Base-by-base conservation (phyloP, 1,139 yeast genomes). In the Kodamaea anthophila region DNA sequence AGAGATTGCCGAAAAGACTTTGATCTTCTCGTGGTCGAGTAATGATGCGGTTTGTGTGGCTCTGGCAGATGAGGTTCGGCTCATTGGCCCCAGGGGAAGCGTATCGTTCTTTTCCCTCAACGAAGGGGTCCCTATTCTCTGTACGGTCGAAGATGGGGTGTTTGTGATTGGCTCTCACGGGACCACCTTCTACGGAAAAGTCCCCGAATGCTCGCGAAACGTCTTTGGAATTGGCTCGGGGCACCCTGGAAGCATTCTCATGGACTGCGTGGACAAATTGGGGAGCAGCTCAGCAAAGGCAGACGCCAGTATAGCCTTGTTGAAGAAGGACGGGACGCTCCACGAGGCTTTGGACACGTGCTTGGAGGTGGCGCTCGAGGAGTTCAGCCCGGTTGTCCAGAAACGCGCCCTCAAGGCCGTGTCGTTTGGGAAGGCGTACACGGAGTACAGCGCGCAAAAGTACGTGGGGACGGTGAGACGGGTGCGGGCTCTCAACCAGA, bases 151-250 rank as follows among this genome's bases (percentile, higher is more conserved):
- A 2, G 95, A 87, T 50, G 96, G 97, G 0, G 43, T 87, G 15
- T 72, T 79, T 23, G 68, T 84, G 0, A 47, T 87, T 11, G 77
- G 88, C 0, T 48, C 63, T 5, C 66, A 65, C 5, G 67, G 70
- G 26, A 65, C 83, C 9, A 84, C 81, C 38, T 75, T 83, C 36
- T 55, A 87, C 15, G 61, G 79, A 4, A 68, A 80, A 38, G 95
- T 93, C 0, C 70, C 77, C 0, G 60, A 60, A 2, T 55, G 65
- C 1, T 72, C 81, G 0, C 69, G 72, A 6, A 74, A 76, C 23
- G 68, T 86, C 13, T 87, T 86, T 51, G 76, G 72, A 46, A 74
- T 87, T 28, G 98, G 97, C 0, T 83, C 96, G 0, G 70, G 86
- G 0, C 73, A 84, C 13, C 84, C 96, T 0, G 72, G 94, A 16